Base-by-base conservation (phyloP, 495 filamentous ascomycete genomes). In the Astrothelium subdiscretum region DNA sequence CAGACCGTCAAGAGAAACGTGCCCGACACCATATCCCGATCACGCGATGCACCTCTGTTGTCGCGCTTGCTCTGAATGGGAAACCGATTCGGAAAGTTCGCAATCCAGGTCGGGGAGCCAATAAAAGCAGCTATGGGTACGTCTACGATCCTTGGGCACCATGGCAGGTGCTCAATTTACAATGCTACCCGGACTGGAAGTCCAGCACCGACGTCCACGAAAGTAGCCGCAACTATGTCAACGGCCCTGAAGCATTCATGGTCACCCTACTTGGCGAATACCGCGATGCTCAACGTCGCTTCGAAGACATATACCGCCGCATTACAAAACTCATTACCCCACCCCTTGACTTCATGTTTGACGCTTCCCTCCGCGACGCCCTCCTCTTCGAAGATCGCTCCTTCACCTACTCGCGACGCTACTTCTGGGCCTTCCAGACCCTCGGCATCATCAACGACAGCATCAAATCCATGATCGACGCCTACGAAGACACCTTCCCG, bases 381-480 rank as follows among this genome's bases (percentile, higher is more conserved):
- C 74, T 83, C 27, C 72, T 83, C 8, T 84, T 84, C 68, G 81
- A 84, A 67, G 81, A 83, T 66, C 65, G 72, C 20, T 59, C 76
- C 26, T 83, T 80, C 64, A 82, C 80, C 32, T 81, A 78, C 69
- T 80, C 79, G 1, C 73, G 80, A 4, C 75, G 79, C 27, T 83
- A 84, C 67, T 83, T 84, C 66, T 83, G 79, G 78, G 79, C 78
- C 15, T 78, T 76, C 64, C 80, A 82, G 64, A 81, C 80, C 1
- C 71, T 83, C 5, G 79, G 76, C 31, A 75, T 80, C 22, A 77
- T 84, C 68, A 83, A 81, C 64, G 77, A 82, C 29, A 76, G 72
- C 60, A 84, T 84, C 67, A 77, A 79, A 60, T 70, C 74, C 27
- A 81, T 82, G 70, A 71, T 79, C 8, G 66, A 73, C 40, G 72